A percentile compares a stretch with the other conserved stretches of the same genome.
These are phyloP conservation scores for Phycomyces blakesleeanus DNA, from an alignment of 192 early-diverging fungal species.

Conservation along the genomic window DNA sequence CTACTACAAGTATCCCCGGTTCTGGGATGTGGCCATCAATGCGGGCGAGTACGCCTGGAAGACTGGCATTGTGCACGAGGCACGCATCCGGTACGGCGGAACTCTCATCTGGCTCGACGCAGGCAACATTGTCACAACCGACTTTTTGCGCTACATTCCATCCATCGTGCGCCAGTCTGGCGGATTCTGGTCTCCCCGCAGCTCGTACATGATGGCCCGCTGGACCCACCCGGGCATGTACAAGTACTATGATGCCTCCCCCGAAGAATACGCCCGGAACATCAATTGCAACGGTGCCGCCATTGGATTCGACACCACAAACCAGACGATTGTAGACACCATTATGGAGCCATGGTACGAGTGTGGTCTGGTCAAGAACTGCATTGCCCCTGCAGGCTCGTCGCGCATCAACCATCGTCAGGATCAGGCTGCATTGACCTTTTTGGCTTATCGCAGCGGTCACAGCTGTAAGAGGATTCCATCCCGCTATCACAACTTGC, in stretches of 20 bases:
- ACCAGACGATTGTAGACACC: conserved; percentile 32
- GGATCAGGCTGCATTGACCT: conserved; percentile 52
- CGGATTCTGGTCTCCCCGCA: conserved; percentile 51
- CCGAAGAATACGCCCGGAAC: conserved; percentile 32
- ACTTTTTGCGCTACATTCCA: conserved; percentile 29
- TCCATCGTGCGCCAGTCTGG: conserved; percentile 15
- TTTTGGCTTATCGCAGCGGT: conserved; percentile 38
- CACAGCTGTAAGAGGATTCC: conserved; percentile 36
- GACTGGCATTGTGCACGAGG: conserved; percentile 49
- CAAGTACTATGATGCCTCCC: conserved; percentile 35
- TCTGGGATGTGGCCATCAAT: conserved; percentile 42
- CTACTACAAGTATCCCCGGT: conserved; percentile 40
- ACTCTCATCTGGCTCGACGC: conserved; percentile 49
- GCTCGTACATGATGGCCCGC: conserved; percentile 37
- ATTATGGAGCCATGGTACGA: conserved; percentile 44
- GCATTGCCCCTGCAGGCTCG: conserved; percentile 53
- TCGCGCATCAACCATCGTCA: conserved; percentile 49
- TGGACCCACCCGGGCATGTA: conserved; percentile 49
- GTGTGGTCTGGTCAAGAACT: conserved; percentile 39
- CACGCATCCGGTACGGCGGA: conserved; percentile 38
- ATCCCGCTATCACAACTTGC: conserved; percentile 38
- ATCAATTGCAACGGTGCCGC: conserved; percentile 52
- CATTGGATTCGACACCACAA: conserved; percentile 43
- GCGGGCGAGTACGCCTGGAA: conserved; percentile 58
- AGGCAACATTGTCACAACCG: conserved; percentile 43